These are phyloP conservation scores for Rhododendron simsii DNA, from an alignment of 148 eudicot genomes.

Conservation along the genomic window DNA sequence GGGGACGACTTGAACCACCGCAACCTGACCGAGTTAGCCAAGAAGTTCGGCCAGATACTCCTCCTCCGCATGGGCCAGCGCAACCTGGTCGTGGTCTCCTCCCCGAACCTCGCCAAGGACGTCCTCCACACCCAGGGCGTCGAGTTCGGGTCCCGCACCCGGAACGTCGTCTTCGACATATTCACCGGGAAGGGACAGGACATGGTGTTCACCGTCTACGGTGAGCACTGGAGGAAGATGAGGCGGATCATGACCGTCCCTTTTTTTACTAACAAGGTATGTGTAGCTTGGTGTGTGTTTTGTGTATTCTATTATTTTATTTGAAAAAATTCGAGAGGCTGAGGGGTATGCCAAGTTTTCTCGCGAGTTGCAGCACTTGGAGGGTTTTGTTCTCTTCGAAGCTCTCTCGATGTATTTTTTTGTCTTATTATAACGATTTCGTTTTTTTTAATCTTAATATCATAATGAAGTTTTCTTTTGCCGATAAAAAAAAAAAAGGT, in stretches of 20 bases:
- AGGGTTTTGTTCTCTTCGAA: too few relatives aligned
- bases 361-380: too few relatives aligned
- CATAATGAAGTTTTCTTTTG: too few relatives aligned
- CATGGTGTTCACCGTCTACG: constrained; percentile 79
- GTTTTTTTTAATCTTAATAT: too few relatives aligned
- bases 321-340: too few relatives aligned
- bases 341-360: too few relatives aligned
- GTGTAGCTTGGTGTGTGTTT: too few relatives aligned
- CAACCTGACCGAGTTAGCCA: constrained; percentile 48
- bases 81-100: constrained; percentile 61
- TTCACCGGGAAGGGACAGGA: constrained; percentile 84
- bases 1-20: constrained; percentile 77
- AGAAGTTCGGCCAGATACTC: constrained; percentile 49
- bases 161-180: constrained; percentile 76
- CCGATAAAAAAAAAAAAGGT: constrained; percentile 16
- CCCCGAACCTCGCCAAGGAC: constrained; percentile 65
- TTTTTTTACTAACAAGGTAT: constrained; percentile 58
- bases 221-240: constrained; percentile 92
- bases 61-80: constrained; percentile 70
- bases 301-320: too few relatives aligned
- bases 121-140: constrained; percentile 81
- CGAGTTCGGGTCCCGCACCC: constrained; percentile 69
- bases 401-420: too few relatives aligned
- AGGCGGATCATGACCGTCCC: constrained; percentile 83
- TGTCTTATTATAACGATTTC: too few relatives aligned